A percentile compares a stretch with the other conserved stretches of the same genome.
Evolutionary conservation across 495 filamentous ascomycete genomes (phyloP).

Genomic region (Tuber calosporum): DNA sequence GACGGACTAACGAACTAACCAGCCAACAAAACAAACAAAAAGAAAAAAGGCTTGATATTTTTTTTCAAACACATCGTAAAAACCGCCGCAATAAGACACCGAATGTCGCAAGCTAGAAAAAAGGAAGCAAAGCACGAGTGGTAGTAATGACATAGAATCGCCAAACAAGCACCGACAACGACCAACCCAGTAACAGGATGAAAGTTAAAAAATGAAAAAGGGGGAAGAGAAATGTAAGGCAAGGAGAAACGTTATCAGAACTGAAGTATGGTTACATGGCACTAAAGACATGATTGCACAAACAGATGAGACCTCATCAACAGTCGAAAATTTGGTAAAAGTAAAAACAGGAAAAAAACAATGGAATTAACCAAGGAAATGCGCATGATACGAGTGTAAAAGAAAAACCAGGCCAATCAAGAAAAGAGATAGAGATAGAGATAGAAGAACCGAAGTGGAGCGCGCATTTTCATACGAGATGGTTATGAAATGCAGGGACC

Average conservation of each 20-base stretch:
- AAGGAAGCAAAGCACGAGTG: not conserved
- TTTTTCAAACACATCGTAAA: not conserved
- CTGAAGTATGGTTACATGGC: slow-evolving; percentile 37
- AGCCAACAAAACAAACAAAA: not conserved
- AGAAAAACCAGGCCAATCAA: slow-evolving; percentile 6
- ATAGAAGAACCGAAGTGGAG: slow-evolving; percentile 10
- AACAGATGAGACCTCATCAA: slow-evolving; percentile 13
- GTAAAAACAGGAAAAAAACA: slow-evolving; percentile 6
- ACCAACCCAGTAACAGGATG: not conserved
- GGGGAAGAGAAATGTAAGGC: slow-evolving; percentile 8
- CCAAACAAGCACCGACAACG: slow-evolving; percentile 3
- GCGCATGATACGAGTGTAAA: not conserved
- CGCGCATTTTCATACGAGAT: slow-evolving; percentile 14
- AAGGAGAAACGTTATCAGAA: slow-evolving; percentile 21
- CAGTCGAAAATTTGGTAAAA: slow-evolving; percentile 8
- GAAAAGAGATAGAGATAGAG: slow-evolving; percentile 9
- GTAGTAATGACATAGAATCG: slow-evolving; percentile 3
- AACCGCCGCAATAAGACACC: slow-evolving; percentile 23
- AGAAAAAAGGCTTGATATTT: not conserved
- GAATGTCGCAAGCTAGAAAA: not conserved
- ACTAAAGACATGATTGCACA: slow-evolving; percentile 21
- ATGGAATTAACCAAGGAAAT: slow-evolving; percentile 6
- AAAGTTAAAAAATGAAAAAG: not conserved
- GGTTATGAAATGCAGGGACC: slow-evolving; percentile 20
- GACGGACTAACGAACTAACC: not conserved